A percentile compares a stretch with the other conserved stretches of the same genome.
Evolutionary conservation across 768 basidiomycete genomes (phyloP).

Genomic region (Saitozyma podzolica): DNA sequence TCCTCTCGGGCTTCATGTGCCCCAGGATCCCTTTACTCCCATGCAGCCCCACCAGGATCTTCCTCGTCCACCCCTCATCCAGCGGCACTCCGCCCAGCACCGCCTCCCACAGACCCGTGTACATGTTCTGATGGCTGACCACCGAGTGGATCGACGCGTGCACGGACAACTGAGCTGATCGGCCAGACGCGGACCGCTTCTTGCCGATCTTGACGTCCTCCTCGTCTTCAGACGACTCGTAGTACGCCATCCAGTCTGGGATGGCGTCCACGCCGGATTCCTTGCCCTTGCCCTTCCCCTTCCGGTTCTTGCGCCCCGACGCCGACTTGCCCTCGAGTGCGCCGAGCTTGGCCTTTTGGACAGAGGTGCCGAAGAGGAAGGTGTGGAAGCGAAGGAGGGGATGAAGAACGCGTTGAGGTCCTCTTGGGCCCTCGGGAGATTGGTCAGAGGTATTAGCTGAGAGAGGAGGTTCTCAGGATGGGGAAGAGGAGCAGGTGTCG

Average conservation of each 20-base stretch:
- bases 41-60: conserved; percentile 51
- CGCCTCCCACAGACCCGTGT: conserved; percentile 38
- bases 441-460: conserved; percentile 44
- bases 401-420: conserved; percentile 51
- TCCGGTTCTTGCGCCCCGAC: conserved; percentile 14
- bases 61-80: conserved; percentile 37
- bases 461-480: conserved; percentile 34
- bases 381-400: conserved; percentile 31
- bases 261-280: conserved; percentile 24
- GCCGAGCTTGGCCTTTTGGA: not conserved
- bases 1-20: conserved; percentile 35
- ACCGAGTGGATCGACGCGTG: conserved; percentile 30
- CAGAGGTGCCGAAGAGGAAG: conserved; percentile 8
- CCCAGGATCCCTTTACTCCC: conserved; percentile 40
- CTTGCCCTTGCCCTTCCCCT: conserved; percentile 18
- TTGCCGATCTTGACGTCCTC: conserved; percentile 10
- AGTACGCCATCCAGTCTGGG: conserved; percentile 49
- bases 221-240: conserved; percentile 37
- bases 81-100: conserved; percentile 23
- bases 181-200: conserved; percentile 19
- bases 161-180: conserved; percentile 28
- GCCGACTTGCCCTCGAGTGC: not conserved
- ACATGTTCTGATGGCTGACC: conserved; percentile 19
- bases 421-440: conserved; percentile 41
- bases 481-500: not conserved